phyloP scores from a whole-genome alignment of 208 protist species.

The Trypanosoma brucei region DNA sequence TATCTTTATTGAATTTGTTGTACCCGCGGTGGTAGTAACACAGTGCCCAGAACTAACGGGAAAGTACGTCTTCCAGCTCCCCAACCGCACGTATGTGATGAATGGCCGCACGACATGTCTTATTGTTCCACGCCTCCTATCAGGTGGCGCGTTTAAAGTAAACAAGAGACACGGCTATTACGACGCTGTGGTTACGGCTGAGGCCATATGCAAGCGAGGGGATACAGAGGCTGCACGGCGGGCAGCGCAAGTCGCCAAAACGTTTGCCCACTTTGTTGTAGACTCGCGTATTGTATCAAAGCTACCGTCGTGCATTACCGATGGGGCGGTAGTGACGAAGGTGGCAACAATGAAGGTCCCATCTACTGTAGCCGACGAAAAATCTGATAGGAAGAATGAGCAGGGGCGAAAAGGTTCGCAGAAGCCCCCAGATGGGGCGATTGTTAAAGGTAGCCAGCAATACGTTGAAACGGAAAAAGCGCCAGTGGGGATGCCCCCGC shows the following conservation, averaged over 20 bases:
- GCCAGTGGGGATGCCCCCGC: constrained; percentile 1
- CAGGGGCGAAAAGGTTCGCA: not conserved
- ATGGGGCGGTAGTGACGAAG: constrained; percentile 20
- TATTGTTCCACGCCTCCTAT: constrained; percentile 76
- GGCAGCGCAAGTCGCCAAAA: constrained; percentile 61
- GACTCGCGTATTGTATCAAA: constrained; percentile 64
- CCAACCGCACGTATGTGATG: constrained; percentile 47
- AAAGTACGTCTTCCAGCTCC: constrained; percentile 45
- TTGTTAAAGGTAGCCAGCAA: not conserved
- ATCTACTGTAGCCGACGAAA: not conserved
- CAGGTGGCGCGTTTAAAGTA: constrained; percentile 66
- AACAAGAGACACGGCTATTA: constrained; percentile 85
- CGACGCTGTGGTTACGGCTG: constrained; percentile 81
- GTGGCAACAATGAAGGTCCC: not conserved
- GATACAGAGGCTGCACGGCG: constrained; percentile 53
- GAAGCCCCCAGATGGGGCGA: not conserved
- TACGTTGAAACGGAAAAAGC: not conserved
- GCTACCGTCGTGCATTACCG: constrained; percentile 45
- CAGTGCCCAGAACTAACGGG: constrained; percentile 54
- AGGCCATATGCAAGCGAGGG: constrained; percentile 72
- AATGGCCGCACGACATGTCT: constrained; percentile 72
- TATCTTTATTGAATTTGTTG: constrained; percentile 66
- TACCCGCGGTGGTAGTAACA: constrained; percentile 57
- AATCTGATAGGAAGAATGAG: not conserved
- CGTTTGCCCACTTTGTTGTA: constrained; percentile 78